These are phyloP conservation scores for Magnusiomyces fungicola DNA, from an alignment of 1,139 yeast genomes.

Conservation along the genomic window DNA sequence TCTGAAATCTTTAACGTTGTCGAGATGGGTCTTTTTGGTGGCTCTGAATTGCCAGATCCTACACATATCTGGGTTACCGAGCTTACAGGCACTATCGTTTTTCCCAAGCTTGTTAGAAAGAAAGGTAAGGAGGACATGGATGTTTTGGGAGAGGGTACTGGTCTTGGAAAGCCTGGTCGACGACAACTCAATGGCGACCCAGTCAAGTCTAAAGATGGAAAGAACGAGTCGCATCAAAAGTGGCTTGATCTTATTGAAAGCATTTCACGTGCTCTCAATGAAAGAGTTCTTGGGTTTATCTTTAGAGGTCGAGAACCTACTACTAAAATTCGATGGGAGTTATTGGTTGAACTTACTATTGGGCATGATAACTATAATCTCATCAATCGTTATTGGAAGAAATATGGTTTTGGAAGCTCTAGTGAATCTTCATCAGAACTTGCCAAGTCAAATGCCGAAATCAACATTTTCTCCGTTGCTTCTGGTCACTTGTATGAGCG, in stretches of 20 bases:
- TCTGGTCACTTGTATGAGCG: slow-evolving; percentile 75
- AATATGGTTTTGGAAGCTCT: slow-evolving; percentile 5
- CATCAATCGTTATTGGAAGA: too few species aligned
- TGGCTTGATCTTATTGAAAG: background rate
- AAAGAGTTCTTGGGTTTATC: background rate
- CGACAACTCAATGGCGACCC: background rate
- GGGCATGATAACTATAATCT: too few species aligned
- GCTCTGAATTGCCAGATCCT: slow-evolving; percentile 11
- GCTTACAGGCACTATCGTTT: slow-evolving; percentile 41
- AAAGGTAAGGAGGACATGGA: slow-evolving; percentile 37
- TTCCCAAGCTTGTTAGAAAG: slow-evolving; percentile 41
- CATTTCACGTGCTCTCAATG: background rate
- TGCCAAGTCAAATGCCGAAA: slow-evolving; percentile 42
- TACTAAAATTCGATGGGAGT: too few species aligned
- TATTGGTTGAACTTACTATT: too few species aligned
- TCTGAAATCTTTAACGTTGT: slow-evolving; percentile 38
- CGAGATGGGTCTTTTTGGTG: slow-evolving; percentile 31
- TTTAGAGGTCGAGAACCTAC: too few species aligned
- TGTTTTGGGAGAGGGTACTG: slow-evolving; percentile 25
- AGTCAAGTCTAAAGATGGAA: background rate
- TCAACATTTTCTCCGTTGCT: slow-evolving; percentile 79
- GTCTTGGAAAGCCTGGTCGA: background rate
- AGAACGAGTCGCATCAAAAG: background rate
- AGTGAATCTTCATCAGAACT: slow-evolving; percentile 4
- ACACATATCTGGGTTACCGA: slow-evolving; percentile 26